Conservation (phyloP, 805 yeast species). For the Diddensiella transvaalensis region DNA sequence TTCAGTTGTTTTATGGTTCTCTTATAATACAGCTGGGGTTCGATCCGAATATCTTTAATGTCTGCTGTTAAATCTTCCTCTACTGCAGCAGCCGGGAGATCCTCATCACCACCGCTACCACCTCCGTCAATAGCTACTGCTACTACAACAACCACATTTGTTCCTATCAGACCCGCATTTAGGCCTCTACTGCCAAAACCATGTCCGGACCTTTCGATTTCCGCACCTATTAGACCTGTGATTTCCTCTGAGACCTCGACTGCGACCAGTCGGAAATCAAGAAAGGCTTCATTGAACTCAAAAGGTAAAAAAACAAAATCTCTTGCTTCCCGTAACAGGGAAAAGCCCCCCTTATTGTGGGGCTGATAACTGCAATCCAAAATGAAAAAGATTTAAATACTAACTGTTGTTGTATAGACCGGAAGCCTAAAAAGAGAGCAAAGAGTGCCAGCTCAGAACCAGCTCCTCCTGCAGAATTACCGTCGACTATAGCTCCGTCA, state of each 20-base stretch:
- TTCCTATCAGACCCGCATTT: conserved; percentile 35
- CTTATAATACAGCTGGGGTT: too few relatives aligned
- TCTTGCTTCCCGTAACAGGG: not conserved
- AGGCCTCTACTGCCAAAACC: conserved; percentile 37
- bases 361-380: too few relatives aligned
- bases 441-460: conserved; percentile 17
- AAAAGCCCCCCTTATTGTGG: too few relatives aligned
- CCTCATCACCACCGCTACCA: conserved; percentile 4
- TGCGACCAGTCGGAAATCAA: not conserved
- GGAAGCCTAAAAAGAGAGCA: conserved; percentile 15
- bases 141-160: conserved; percentile 18
- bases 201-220: conserved; percentile 5
- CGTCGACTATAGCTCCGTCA: conserved; percentile 23
- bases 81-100: not conserved
- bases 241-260: too few relatives aligned
- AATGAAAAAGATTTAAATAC: not conserved
- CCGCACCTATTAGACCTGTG: too few relatives aligned
- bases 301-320: not conserved
- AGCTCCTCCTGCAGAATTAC: conserved; percentile 9
- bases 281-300: conserved; percentile 4
- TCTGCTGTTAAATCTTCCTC: not conserved
- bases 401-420: conserved; percentile 6
- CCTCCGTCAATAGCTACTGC: conserved; percentile 1
- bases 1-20: too few relatives aligned
- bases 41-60: not conserved